These are phyloP conservation scores for Macrocybe gigantea DNA, from an alignment of 768 basidiomycete species.

Conservation along the genomic window DNA sequence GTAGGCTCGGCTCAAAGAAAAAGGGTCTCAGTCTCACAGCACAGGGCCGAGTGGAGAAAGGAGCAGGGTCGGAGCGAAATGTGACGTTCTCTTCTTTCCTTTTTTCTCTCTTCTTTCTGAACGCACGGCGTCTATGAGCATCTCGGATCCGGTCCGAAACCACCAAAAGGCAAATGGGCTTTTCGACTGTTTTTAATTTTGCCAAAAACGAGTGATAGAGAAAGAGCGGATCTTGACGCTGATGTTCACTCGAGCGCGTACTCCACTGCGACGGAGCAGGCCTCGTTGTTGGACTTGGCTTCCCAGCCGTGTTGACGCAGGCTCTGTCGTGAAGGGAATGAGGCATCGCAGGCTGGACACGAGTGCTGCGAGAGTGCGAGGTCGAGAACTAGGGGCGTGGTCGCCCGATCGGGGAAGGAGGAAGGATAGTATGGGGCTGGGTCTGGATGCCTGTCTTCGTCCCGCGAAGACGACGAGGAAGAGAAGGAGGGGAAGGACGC, in stretches of 20 bases:
- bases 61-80: too few species aligned
- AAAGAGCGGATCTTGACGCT: neutral
- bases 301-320: conserved; percentile 57
- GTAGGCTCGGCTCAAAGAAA: too few species aligned
- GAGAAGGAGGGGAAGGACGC: too few species aligned
- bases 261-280: conserved; percentile 68
- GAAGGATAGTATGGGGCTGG: conserved; percentile 2
- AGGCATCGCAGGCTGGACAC: conserved; percentile 72
- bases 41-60: too few species aligned
- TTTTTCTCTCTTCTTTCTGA: too few species aligned
- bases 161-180: neutral
- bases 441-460: neutral
- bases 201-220: neutral
- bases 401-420: conserved; percentile 20
- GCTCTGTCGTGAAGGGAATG: conserved; percentile 52
- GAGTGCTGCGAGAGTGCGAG: conserved; percentile 46
- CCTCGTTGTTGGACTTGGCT: conserved; percentile 47
- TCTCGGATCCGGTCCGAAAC: too few species aligned
- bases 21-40: too few species aligned
- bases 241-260: conserved; percentile 56
- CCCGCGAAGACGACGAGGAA: neutral
- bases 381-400: conserved; percentile 9
- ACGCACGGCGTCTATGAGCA: too few species aligned
- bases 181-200: conserved; percentile 3
- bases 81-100: too few species aligned